A percentile compares a stretch with the other conserved stretches of the same genome.
phyloP scores from a whole-genome alignment of 2,329 filamentous ascomycete genomes.

The Talaromyces rugulosus region DNA sequence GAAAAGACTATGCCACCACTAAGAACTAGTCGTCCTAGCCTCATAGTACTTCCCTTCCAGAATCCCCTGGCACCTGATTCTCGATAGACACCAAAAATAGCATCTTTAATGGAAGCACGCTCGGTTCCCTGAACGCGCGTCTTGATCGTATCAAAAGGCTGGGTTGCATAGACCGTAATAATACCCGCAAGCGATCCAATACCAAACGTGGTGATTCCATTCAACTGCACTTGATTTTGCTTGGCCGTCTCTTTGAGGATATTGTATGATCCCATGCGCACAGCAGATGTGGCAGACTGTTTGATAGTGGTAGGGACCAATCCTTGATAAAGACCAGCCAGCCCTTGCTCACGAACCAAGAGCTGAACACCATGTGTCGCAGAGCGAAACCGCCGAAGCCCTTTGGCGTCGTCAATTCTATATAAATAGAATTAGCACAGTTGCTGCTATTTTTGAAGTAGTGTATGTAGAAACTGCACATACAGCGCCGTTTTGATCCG shows the following conservation, averaged over 20 bases:
- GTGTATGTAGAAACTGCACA: not conserved
- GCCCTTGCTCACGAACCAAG: conserved; percentile 50
- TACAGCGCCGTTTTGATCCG: conserved; percentile 62
- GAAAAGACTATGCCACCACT: conserved; percentile 65
- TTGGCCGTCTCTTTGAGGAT: conserved; percentile 58
- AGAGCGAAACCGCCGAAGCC: conserved; percentile 46
- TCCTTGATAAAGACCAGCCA: conserved; percentile 55
- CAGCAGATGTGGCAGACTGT: conserved; percentile 58
- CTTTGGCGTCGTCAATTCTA: conserved; percentile 56
- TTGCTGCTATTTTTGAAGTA: not conserved
- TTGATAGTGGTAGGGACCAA: conserved; percentile 60
- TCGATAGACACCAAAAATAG: conserved; percentile 49
- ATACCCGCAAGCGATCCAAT: conserved; percentile 60
- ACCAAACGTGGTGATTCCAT: conserved; percentile 54
- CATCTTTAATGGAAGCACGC: conserved; percentile 55
- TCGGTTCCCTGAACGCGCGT: conserved; percentile 58
- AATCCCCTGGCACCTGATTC: conserved; percentile 59
- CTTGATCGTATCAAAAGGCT: conserved; percentile 49
- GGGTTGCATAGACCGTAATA: conserved; percentile 47
- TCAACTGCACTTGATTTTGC: conserved; percentile 45
- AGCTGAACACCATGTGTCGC: conserved; percentile 49
- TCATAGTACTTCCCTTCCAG: conserved; percentile 66
- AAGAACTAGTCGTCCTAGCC: conserved; percentile 59
- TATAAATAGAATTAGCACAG: not conserved
- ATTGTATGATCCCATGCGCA: conserved; percentile 61